Conservation (phyloP, 2,329 filamentous ascomycete genomes). For the Alternaria hordeiaustralica region DNA sequence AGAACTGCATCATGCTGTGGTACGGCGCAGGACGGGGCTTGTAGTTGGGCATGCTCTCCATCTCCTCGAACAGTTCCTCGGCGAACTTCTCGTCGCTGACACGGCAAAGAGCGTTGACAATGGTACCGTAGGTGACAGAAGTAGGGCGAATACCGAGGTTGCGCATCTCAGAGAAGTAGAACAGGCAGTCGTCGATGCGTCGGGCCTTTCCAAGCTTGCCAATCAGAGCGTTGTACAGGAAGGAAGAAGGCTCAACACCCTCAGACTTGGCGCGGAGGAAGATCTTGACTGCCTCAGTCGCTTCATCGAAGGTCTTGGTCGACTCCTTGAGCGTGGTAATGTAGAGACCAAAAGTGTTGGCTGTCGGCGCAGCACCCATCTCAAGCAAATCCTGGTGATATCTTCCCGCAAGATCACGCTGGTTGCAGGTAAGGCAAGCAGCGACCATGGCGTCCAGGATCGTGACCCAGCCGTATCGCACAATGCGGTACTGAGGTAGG, state of each 20-base stretch:
- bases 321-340: slow-evolving; percentile 99
- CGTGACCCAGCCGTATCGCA: slow-evolving; percentile 94
- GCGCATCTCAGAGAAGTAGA: slow-evolving; percentile 98
- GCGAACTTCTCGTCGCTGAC: slow-evolving; percentile 98
- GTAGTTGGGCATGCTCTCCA: slow-evolving; percentile 99
- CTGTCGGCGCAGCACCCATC: slow-evolving; percentile 89
- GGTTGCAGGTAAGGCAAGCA: slow-evolving; percentile 82
- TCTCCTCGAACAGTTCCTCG: slow-evolving; percentile 97
- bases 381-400: slow-evolving; percentile 91
- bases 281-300: slow-evolving; percentile 94
- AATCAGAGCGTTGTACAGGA: slow-evolving; percentile 97
- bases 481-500: slow-evolving; percentile 80
- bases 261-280: slow-evolving; percentile 93
- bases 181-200: slow-evolving; percentile 96
- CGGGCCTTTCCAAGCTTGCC: slow-evolving; percentile 98
- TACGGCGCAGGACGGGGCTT: slow-evolving; percentile 96
- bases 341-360: slow-evolving; percentile 97
- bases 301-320: slow-evolving; percentile 96
- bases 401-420: slow-evolving; percentile 79
- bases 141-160: slow-evolving; percentile 90
- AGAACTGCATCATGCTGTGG: slow-evolving; percentile 99
- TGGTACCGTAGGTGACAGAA: slow-evolving; percentile 96
- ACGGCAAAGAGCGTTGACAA: slow-evolving; percentile 96
- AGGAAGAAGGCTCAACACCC: slow-evolving; percentile 93
- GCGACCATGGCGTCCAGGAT: slow-evolving; percentile 97